Evolutionary conservation across 148 eudicot genomes (phyloP).

Genomic region (Rhododendron williamsianum): DNA sequence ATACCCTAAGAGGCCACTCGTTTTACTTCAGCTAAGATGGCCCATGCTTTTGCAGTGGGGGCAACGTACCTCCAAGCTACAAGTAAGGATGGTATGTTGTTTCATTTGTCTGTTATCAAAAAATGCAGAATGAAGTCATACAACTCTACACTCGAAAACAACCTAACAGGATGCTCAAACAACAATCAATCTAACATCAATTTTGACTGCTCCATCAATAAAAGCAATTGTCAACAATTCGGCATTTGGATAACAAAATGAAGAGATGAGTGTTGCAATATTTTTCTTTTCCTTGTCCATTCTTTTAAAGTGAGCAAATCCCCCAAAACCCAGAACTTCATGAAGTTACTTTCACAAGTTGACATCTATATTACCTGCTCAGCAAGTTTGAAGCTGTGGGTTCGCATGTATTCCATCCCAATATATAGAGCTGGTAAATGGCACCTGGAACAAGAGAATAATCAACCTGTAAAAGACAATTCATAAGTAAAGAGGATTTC

Average conservation of each 20-base stretch:
- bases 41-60: not conserved
- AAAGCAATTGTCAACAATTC: not conserved
- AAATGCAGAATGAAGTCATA: not conserved
- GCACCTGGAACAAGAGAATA: constrained; percentile 65
- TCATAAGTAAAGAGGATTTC: constrained; percentile 14
- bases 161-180: not conserved
- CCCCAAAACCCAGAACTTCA: not conserved
- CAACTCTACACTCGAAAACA: not conserved
- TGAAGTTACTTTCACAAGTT: not conserved
- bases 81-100: not conserved
- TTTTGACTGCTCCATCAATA: not conserved
- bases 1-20: not conserved
- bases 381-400: constrained; percentile 80
- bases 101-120: not conserved
- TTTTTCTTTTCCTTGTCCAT: not conserved
- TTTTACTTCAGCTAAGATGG: not conserved
- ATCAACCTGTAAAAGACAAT: constrained; percentile 26
- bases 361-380: constrained; percentile 51
- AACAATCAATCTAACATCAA: not conserved
- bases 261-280: not conserved
- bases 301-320: not conserved
- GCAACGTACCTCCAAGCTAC: not conserved
- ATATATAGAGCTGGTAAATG: constrained; percentile 91
- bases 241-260: not conserved
- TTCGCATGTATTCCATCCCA: constrained; percentile 97